Conservation (phyloP, 768 basidiomycete genomes). For the Rhizopogon rudus region DNA sequence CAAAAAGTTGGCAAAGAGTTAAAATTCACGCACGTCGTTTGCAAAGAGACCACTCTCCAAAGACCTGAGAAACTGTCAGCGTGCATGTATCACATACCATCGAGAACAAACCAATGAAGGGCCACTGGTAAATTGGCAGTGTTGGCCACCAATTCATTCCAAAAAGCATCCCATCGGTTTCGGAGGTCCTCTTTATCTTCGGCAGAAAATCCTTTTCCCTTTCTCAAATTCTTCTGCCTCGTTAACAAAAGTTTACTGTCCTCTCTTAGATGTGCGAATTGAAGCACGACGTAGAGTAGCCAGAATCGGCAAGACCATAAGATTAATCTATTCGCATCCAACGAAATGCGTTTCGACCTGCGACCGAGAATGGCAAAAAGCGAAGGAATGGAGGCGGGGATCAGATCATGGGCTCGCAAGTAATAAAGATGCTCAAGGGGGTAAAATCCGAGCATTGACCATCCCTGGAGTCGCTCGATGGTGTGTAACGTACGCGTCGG, state of each 20-base stretch:
- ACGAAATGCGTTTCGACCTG: conserved; percentile 33
- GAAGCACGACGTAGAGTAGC: conserved; percentile 74
- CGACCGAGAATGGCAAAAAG: conserved; percentile 38
- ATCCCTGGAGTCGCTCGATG: conserved; percentile 73
- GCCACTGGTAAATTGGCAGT: conserved; percentile 77
- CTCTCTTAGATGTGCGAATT: conserved; percentile 67
- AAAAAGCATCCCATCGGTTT: conserved; percentile 60
- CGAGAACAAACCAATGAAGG: conserved; percentile 56
- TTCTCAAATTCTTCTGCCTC: conserved; percentile 51
- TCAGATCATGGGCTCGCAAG: conserved; percentile 53
- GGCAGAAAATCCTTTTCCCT: conserved; percentile 48
- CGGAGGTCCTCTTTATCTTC: conserved; percentile 52
- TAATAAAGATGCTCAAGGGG: conserved; percentile 77
- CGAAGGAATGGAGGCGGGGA: conserved; percentile 51
- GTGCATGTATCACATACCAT: not conserved
- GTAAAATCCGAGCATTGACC: conserved; percentile 74
- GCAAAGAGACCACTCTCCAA: conserved; percentile 60
- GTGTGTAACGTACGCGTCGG: conserved; percentile 67
- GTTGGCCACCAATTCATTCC: conserved; percentile 70
- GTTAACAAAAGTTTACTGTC: conserved; percentile 56
- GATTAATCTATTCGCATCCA: conserved; percentile 45
- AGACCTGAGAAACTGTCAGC: conserved; percentile 44
- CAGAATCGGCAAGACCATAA: conserved; percentile 80
- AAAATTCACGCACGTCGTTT: conserved; percentile 46
- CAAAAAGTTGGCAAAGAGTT: not conserved